phyloP scores from a whole-genome alignment of 2,329 filamentous ascomycete species.

The Xylariaceae sp. region DNA sequence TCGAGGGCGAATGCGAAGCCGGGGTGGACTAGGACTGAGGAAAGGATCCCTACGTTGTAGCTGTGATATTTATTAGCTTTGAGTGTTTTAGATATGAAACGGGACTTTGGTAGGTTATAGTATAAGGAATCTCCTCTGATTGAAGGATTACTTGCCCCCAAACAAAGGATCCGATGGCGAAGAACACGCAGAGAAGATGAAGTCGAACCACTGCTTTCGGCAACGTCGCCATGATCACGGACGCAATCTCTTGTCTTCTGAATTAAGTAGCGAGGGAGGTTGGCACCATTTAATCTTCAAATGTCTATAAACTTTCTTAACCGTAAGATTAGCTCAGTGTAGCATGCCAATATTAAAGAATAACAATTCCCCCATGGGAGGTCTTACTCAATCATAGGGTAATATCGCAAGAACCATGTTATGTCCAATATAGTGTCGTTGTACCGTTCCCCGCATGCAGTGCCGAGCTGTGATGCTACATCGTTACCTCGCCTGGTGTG shows the following conservation, averaged over 20 bases:
- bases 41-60: conserved; percentile 58
- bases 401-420: too few species aligned
- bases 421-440: not conserved
- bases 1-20: conserved; percentile 50
- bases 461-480: not conserved
- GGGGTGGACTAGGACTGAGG: conserved; percentile 54
- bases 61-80: conserved; percentile 18
- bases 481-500: not conserved
- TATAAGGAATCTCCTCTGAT: not conserved
- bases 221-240: conserved; percentile 18
- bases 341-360: too few species aligned
- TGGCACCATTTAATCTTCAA: too few species aligned
- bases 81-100: not conserved
- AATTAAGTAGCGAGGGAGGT: too few species aligned
- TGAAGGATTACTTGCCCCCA: conserved; percentile 46
- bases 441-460: conserved; percentile 4
- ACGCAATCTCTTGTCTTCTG: not conserved
- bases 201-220: conserved; percentile 41
- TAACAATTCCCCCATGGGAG: too few species aligned
- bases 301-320: too few species aligned
- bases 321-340: too few species aligned
- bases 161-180: conserved; percentile 54
- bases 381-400: too few species aligned
- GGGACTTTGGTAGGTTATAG: not conserved
- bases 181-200: conserved; percentile 48